Base-by-base conservation (phyloP, 495 filamentous ascomycete genomes). In the Lasiosphaeris hirsuta region DNA sequence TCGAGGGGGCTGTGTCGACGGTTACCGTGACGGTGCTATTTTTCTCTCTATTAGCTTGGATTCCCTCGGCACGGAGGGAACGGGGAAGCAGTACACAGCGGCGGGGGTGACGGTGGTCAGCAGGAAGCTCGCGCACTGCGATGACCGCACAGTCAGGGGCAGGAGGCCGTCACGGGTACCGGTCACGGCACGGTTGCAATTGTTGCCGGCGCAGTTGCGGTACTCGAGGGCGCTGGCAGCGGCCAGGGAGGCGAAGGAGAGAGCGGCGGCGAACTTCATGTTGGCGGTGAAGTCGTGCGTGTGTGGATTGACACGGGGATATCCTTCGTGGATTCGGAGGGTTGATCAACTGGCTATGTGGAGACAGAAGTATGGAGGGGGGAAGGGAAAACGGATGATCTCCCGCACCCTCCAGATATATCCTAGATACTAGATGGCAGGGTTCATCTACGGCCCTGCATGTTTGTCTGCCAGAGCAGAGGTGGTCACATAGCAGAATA, bases 161-260 rank as follows among this genome's bases (percentile, higher is more conserved):
- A 50, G 56, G 17, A 72, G 57, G 34, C 66, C 65, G 23, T 39
- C 41, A 10, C 68, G 64, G 47, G 68, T 72, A 35, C 68, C 66
- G 5, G 68, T 68, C 23, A 72, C 57, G 39, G 66, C 65, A 35
- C 65, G 65, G 61, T 70, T 68, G 63, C 69, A 72, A 65, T 68
- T 69, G 60, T 72, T 69, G 59, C 68, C 69, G 42, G 53, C 45
- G 60, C 67, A 70, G 30, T 33, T 37, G 17, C 63, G 62, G 13
- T 41, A 39, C 36, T 63, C 60, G n/a, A 65, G 58, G 34, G 57
- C 56, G 58, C 50, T 37, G 54, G 62, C 63, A n/a, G 64, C 44
- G 42, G 60, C 66, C 53, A 63, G 38, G 46, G 62, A 53, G 51
- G 61, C 58, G 33, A 68, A 54, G 13, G 65, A 66, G 38, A 70